Conservation (phyloP, 2,329 filamentous ascomycete genomes). For the Calonectria pteridis region DNA sequence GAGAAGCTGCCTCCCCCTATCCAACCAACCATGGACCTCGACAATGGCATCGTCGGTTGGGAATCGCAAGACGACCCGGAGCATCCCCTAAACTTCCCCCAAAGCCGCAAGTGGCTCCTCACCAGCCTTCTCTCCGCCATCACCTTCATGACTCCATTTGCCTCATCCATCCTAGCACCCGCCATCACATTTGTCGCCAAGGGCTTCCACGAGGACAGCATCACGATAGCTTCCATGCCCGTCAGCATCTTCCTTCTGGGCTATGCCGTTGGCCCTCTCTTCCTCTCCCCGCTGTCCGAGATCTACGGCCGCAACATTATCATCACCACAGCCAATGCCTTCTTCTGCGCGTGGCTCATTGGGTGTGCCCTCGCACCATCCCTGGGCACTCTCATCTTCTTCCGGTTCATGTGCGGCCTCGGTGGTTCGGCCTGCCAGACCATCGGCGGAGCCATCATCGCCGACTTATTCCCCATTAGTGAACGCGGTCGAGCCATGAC, state of each 20-base stretch:
- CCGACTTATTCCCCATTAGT: conserved; percentile 64
- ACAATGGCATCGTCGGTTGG: conserved; percentile 69
- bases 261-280: conserved; percentile 68
- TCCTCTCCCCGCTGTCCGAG: conserved; percentile 71
- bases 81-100: conserved; percentile 70
- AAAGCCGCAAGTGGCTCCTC: conserved; percentile 68
- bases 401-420: conserved; percentile 70
- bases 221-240: conserved; percentile 62
- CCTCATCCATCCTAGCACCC: conserved; percentile 71
- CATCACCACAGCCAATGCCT: conserved; percentile 67
- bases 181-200: conserved; percentile 60
- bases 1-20: conserved; percentile 50
- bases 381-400: conserved; percentile 68
- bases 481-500: conserved; percentile 62
- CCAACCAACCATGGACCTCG: conserved; percentile 64
- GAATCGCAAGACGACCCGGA: conserved; percentile 68
- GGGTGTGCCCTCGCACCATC: conserved; percentile 72
- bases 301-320: conserved; percentile 73
- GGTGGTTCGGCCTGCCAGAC: conserved; percentile 68
- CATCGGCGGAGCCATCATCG: conserved; percentile 66
- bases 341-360: conserved; percentile 74
- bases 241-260: conserved; percentile 73
- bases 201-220: conserved; percentile 55
- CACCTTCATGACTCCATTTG: conserved; percentile 75
- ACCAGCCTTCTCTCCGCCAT: conserved; percentile 69